phyloP scores from a whole-genome alignment of 2,329 filamentous ascomycete genomes.

The Aspergillus intermedius region DNA sequence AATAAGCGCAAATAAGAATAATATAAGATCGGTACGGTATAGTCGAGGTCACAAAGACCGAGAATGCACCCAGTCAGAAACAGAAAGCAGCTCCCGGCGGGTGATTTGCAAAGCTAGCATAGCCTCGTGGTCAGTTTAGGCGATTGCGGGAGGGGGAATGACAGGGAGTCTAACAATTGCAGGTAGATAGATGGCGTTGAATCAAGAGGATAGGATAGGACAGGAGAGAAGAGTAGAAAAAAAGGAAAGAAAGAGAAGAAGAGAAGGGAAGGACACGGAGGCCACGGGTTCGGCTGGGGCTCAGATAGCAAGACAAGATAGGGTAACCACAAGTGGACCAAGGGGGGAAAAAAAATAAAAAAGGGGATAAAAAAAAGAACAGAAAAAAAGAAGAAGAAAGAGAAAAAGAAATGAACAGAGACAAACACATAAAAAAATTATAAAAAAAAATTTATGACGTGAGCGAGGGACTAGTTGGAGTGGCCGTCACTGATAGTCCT shows the following conservation, averaged over 20 bases:
- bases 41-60: slow-evolving; percentile 5
- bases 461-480: neutral
- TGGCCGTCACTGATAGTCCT: neutral
- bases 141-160: slow-evolving; percentile 10
- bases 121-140: slow-evolving; percentile 22
- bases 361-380: slow-evolving; percentile 4
- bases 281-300: slow-evolving; percentile 16
- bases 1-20: neutral
- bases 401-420: slow-evolving; percentile 1
- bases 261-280: slow-evolving; percentile 9
- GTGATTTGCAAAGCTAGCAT: slow-evolving; percentile 29
- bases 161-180: slow-evolving; percentile 8
- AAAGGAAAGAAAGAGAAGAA: slow-evolving; percentile 5
- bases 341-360: slow-evolving; percentile 7
- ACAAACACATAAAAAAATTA: slow-evolving; percentile 3
- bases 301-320: slow-evolving; percentile 14
- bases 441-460: slow-evolving; percentile 5
- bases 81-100: slow-evolving; percentile 20
- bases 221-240: slow-evolving; percentile 9
- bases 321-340: slow-evolving; percentile 4
- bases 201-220: slow-evolving; percentile 8
- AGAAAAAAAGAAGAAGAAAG: slow-evolving; percentile 1
- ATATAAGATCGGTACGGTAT: neutral
- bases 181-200: slow-evolving; percentile 5
- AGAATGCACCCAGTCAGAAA: slow-evolving; percentile 20